phyloP scores from a whole-genome alignment of 371 early-diverging fungal genomes.

The Rhizopus stolonifer region DNA sequence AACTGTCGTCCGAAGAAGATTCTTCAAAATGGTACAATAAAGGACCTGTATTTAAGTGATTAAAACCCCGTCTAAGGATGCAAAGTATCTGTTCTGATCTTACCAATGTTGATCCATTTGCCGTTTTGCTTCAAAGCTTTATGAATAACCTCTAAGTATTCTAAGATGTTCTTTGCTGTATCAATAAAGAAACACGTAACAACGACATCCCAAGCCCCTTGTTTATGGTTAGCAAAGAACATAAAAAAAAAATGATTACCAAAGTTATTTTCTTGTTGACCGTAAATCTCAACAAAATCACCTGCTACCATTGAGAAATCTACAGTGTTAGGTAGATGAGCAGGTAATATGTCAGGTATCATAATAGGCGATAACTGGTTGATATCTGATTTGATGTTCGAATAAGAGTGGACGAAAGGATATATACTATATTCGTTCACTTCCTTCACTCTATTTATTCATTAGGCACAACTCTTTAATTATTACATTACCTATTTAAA shows the following conservation, averaged over 20 bases:
- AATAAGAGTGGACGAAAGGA: conserved; percentile 90
- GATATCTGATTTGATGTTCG: conserved; percentile 64
- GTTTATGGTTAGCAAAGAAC: no score
- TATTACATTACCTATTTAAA: conserved; percentile 61
- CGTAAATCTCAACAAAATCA: conserved; percentile 91
- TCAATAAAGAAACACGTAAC: conserved; percentile 97
- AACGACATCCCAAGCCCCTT: conserved; percentile 84
- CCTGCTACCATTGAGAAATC: conserved; percentile 97
- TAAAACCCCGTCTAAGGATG: no score
- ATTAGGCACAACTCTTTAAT: not conserved
- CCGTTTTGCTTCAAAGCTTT: conserved; percentile 77
- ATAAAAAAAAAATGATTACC: conserved; percentile 38
- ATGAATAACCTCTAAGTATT: conserved; percentile 84
- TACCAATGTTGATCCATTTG: conserved; percentile 94
- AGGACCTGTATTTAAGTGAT: no score
- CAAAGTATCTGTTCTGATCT: no score
- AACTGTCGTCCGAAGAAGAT: conserved; percentile 63
- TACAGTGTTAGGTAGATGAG: conserved; percentile 60
- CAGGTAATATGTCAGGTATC: conserved; percentile 84
- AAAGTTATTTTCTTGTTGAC: conserved; percentile 44
- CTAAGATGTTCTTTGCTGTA: conserved; percentile 89
- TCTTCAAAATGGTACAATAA: conserved; percentile 93
- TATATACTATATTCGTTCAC: conserved; percentile 68
- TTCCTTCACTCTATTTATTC: conserved; percentile 26
- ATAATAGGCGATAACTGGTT: conserved; percentile 65